Evolutionary conservation across 179 eudicot genomes (phyloP).

Genomic region (Carnegiea gigantea): DNA sequence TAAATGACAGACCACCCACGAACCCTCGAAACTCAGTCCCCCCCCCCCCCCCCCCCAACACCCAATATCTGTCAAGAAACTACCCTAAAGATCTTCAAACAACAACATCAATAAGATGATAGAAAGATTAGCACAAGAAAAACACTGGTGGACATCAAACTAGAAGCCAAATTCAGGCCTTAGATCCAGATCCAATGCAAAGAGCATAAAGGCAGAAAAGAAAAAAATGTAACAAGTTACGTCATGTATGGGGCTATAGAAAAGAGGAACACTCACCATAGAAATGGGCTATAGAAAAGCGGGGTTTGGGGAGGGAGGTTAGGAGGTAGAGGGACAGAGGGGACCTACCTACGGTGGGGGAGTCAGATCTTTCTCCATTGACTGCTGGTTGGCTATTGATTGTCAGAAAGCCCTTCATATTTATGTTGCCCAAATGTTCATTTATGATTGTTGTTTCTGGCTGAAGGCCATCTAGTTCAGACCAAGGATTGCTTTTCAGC

Average conservation of each 20-base stretch:
- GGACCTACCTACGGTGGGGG: conserved; percentile 74
- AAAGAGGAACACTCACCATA: not conserved
- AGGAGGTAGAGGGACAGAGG: not conserved
- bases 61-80: not conserved
- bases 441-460: conserved; percentile 91
- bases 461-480: conserved; percentile 95
- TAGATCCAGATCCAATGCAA: not conserved
- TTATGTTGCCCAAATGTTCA: conserved; percentile 63
- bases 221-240: not conserved
- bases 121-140: too few species aligned
- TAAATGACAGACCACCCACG: not conserved
- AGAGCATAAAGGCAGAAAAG: too few species aligned
- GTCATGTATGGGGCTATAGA: not conserved
- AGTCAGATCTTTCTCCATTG: conserved; percentile 86
- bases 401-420: conserved; percentile 84
- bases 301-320: too few species aligned
- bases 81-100: not conserved
- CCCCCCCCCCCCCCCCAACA: too few species aligned
- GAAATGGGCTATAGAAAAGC: too few species aligned
- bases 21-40: not conserved
- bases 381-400: conserved; percentile 98
- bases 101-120: not conserved
- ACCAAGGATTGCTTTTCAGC: conserved; percentile 91
- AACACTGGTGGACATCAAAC: too few species aligned
- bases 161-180: too few species aligned